A percentile compares a stretch with the other conserved stretches of the same genome.
Conservation (phyloP, 1,284 basidiomycete species). For the Termitomyces sp. region DNA sequence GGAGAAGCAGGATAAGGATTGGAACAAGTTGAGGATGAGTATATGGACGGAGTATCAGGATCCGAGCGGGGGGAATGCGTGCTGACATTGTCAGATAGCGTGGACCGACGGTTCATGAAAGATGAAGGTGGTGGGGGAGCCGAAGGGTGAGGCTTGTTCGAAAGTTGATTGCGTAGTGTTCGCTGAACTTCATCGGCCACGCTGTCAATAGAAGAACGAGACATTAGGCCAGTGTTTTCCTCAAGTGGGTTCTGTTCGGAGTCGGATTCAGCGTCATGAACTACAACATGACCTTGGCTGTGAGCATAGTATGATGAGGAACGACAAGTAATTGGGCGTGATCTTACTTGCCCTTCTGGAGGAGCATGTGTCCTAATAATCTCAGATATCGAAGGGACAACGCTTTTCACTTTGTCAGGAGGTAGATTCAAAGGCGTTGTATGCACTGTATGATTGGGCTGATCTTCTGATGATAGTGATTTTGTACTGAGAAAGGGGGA, state of each 20-base stretch:
- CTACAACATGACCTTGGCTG: constrained; percentile 39
- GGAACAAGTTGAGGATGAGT: constrained; percentile 42
- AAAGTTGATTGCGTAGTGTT: constrained; percentile 57
- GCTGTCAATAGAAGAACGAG: constrained; percentile 78
- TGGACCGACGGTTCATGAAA: constrained; percentile 41
- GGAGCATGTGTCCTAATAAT: constrained; percentile 75
- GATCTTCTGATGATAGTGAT: constrained; percentile 11
- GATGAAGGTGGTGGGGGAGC: constrained; percentile 39
- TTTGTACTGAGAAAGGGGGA: constrained; percentile 11
- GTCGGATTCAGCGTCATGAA: constrained; percentile 47
- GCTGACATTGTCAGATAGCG: constrained; percentile 44
- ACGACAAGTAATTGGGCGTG: constrained; percentile 38
- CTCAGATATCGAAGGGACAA: constrained; percentile 76
- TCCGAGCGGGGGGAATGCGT: constrained; percentile 51
- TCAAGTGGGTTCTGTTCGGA: constrained; percentile 41
- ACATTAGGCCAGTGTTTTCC: constrained; percentile 59
- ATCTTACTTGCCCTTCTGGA: constrained; percentile 41
- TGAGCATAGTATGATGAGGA: constrained; percentile 42
- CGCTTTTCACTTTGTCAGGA: constrained; percentile 29
- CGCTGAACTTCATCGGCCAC: constrained; percentile 74
- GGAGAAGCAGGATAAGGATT: constrained; percentile 39
- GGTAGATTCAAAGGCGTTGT: constrained; percentile 16
- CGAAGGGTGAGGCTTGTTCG: constrained; percentile 31
- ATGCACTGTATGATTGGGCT: constrained; percentile 6
- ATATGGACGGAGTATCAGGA: constrained; percentile 38